Percentiles rank a stretch among this genome's conserved stretches.
These are phyloP conservation scores for Xylaria sp. DNA, from an alignment of 2,329 filamentous ascomycete genomes.

Conservation along the genomic window DNA sequence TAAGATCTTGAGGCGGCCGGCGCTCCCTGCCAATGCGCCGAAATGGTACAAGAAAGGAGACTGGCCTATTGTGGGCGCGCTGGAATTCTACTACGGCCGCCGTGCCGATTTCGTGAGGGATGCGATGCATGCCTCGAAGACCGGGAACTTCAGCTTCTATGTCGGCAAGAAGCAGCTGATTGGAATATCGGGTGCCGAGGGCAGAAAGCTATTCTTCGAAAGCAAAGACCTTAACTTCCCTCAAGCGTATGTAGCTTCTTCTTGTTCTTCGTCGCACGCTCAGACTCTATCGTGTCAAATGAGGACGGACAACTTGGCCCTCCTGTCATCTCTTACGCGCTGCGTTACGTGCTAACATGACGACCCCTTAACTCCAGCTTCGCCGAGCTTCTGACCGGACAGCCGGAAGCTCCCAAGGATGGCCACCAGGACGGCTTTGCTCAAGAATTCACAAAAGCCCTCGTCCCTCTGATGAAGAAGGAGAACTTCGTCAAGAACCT, in stretches of 20 bases:
- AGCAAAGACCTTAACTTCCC: conserved; percentile 55
- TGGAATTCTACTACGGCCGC: conserved; percentile 55
- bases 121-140: conserved; percentile 48
- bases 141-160: conserved; percentile 63
- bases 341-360: conserved; percentile 1
- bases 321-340: not conserved
- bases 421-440: conserved; percentile 40
- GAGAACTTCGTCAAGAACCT: conserved; percentile 55
- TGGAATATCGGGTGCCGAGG: conserved; percentile 56
- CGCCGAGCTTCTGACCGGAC: conserved; percentile 43
- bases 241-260: conserved; percentile 53
- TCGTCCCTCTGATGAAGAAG: conserved; percentile 53
- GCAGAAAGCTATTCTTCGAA: conserved; percentile 60
- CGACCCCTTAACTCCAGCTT: conserved; percentile 31
- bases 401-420: conserved; percentile 30
- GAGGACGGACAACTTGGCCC: not conserved
- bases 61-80: conserved; percentile 55
- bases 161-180: conserved; percentile 59
- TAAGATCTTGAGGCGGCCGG: conserved; percentile 42
- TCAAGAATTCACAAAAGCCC: conserved; percentile 47
- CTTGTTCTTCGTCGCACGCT: not conserved
- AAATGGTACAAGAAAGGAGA: conserved; percentile 44
- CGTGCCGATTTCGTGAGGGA: conserved; percentile 57
- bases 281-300: not conserved
- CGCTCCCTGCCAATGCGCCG: conserved; percentile 45